phyloP scores from a whole-genome alignment of 1,139 yeast species.

The Protomyces gravidus region DNA sequence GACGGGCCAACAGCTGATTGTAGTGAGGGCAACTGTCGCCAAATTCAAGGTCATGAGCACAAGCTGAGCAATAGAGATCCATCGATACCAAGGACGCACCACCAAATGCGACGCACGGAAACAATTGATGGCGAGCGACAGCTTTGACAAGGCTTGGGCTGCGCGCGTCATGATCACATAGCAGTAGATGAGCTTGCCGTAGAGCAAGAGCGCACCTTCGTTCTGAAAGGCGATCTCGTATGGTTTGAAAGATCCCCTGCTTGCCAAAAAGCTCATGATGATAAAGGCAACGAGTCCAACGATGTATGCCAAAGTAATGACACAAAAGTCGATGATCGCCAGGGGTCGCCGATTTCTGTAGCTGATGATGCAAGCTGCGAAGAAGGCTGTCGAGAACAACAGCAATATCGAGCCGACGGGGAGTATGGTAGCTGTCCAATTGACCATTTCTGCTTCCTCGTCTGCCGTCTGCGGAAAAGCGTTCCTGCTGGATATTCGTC shows the following conservation, averaged over 20 bases:
- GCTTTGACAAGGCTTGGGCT: not conserved
- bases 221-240: too few relatives aligned
- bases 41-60: not conserved
- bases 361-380: not conserved
- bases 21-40: not conserved
- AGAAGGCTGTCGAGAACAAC: not conserved
- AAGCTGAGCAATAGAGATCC: not conserved
- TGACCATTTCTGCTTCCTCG: too few relatives aligned
- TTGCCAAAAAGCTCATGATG: not conserved
- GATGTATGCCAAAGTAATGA: not conserved
- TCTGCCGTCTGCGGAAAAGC: too few relatives aligned
- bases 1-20: not conserved
- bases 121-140: not conserved
- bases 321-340: not conserved
- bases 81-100: not conserved
- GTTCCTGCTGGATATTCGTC: too few relatives aligned
- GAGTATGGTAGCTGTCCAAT: not conserved
- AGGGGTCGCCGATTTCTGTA: not conserved
- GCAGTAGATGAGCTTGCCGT: not conserved
- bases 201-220: not conserved
- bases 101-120: not conserved
- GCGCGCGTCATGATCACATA: not conserved
- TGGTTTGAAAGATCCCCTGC: not conserved
- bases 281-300: not conserved
- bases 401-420: not conserved